These are phyloP conservation scores for Lactifluus pinguis DNA, from an alignment of 768 basidiomycete species.

Conservation along the genomic window DNA sequence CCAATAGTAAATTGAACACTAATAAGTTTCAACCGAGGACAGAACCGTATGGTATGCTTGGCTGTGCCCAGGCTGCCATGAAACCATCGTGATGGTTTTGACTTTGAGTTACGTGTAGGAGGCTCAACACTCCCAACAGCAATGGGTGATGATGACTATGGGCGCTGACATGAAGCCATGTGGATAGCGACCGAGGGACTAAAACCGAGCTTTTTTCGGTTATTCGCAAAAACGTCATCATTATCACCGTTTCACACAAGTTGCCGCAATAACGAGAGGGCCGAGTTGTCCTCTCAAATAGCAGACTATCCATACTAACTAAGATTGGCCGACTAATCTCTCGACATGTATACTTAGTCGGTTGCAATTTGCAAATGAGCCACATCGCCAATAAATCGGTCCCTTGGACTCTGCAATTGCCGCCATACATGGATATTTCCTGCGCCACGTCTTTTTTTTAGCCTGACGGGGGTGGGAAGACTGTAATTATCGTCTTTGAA, in stretches of 20 bases:
- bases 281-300: neutral
- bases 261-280: neutral
- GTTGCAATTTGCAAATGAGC: neutral
- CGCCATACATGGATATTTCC: neutral
- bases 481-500: neutral
- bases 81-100: slow-evolving; percentile 2
- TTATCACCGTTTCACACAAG: neutral
- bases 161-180: slow-evolving; percentile 10
- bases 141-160: neutral
- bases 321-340: neutral
- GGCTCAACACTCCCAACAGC: neutral
- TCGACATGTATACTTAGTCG: neutral
- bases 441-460: neutral
- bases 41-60: neutral
- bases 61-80: neutral
- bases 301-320: neutral
- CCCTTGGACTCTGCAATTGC: neutral
- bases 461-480: neutral
- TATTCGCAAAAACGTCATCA: neutral
- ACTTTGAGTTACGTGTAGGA: neutral
- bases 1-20: neutral
- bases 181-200: slow-evolving; percentile 9
- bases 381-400: neutral
- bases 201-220: slow-evolving; percentile 1
- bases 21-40: neutral